These are phyloP conservation scores for Hysterangium stoloniferum DNA, from an alignment of 768 basidiomycete genomes.

Conservation along the genomic window DNA sequence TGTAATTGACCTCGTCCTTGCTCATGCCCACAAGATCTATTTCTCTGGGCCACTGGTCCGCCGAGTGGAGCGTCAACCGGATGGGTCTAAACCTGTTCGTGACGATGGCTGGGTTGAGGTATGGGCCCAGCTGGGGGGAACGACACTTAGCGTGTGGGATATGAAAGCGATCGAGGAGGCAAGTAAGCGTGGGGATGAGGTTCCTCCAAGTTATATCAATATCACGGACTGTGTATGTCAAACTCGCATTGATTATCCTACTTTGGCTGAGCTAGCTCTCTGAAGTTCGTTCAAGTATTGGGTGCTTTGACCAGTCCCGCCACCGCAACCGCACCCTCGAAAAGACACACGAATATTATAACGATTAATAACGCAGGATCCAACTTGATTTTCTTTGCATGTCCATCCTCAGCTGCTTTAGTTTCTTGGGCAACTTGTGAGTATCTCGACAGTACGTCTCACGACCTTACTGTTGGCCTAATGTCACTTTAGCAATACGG, in stretches of 20 bases:
- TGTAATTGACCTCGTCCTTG: slow-evolving; percentile 62
- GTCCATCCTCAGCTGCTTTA: slow-evolving; percentile 59
- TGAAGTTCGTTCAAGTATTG: slow-evolving; percentile 69
- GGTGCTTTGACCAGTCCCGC: slow-evolving; percentile 65
- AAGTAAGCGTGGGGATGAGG: slow-evolving; percentile 68
- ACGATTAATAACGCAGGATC: slow-evolving; percentile 92
- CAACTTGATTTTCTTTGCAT: slow-evolving; percentile 85
- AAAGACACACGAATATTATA: slow-evolving; percentile 69
- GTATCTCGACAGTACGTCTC: not conserved
- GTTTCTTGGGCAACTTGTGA: slow-evolving; percentile 72
- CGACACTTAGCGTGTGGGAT: slow-evolving; percentile 86
- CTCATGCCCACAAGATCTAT: slow-evolving; percentile 80
- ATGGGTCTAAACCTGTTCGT: slow-evolving; percentile 60
- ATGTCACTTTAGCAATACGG: slow-evolving; percentile 48
- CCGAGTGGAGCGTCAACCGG: slow-evolving; percentile 66
- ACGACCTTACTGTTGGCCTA: not conserved
- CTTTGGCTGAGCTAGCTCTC: slow-evolving; percentile 11
- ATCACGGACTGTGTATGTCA: slow-evolving; percentile 76
- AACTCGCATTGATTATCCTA: slow-evolving; percentile 9
- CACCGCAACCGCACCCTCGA: slow-evolving; percentile 38
- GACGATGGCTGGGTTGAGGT: slow-evolving; percentile 80
- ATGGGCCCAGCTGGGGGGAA: slow-evolving; percentile 87
- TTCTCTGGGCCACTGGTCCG: slow-evolving; percentile 80
- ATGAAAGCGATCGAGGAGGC: slow-evolving; percentile 85
- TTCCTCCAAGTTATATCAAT: slow-evolving; percentile 83